Conservation (phyloP, 805 yeast species). For the Diddensiella caesifluorescens region DNA sequence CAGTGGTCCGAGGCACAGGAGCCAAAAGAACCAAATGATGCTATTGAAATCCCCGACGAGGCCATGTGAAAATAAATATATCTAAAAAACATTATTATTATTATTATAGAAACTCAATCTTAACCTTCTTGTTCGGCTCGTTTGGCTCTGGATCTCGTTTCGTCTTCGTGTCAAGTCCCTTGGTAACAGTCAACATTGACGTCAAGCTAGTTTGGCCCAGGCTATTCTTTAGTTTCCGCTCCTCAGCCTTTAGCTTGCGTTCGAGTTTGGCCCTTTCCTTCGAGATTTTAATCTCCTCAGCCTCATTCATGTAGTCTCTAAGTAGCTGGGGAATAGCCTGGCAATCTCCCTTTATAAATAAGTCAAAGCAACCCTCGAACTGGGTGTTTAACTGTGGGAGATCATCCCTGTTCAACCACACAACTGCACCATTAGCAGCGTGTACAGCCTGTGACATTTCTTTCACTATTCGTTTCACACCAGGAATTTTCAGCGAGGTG, state of each 20-base stretch:
- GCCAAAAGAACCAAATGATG: slow-evolving; percentile 91
- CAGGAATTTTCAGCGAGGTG: slow-evolving; percentile 77
- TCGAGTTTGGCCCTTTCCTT: slow-evolving; percentile 21
- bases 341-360: slow-evolving; percentile 61
- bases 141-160: too few species aligned
- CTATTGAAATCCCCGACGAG: slow-evolving; percentile 44
- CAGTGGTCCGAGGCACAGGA: slow-evolving; percentile 98
- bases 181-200: too few species aligned
- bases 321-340: slow-evolving; percentile 44
- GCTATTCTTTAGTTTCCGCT: slow-evolving; percentile 2
- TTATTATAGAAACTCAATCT: slow-evolving; percentile 3
- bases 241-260: slow-evolving; percentile 10
- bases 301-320: slow-evolving; percentile 25
- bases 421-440: slow-evolving; percentile 51
- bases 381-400: slow-evolving; percentile 41
- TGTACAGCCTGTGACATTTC: slow-evolving; percentile 57
- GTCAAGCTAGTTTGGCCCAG: too few species aligned
- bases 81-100: not conserved
- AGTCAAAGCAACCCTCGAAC: slow-evolving; percentile 51
- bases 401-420: slow-evolving; percentile 57
- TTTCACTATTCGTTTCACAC: slow-evolving; percentile 55
- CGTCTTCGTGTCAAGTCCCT: too few species aligned
- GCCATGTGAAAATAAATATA: slow-evolving; percentile 38
- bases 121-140: not conserved
- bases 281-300: slow-evolving; percentile 23